Evolutionary conservation across 495 filamentous ascomycete genomes (phyloP), one percentile per base, ranked within the genome.

Genomic region (Trichoderma reesei): DNA sequence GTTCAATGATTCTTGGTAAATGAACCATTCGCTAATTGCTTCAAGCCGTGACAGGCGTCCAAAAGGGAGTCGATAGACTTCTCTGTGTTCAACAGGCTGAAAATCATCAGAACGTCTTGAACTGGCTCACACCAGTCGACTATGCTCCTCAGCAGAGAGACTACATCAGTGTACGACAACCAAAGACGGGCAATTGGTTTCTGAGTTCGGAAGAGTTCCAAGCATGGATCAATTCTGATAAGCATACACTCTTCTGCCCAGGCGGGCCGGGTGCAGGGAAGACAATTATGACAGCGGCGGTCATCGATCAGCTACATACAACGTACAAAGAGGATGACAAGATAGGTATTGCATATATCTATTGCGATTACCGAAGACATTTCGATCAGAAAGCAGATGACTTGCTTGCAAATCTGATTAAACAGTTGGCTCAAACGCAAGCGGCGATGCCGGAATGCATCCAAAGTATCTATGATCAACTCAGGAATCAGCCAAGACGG

Each of bases 311-410:
- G 11, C 71, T 81, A 13, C 26, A 38, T 10, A 48, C 26, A 2
- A n/a, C 60, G 8, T 68, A 66, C 65, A 8, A 62, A 66, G n/a
- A 48, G 16, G 62, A 70, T 5, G 64, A 71, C 70, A 62, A 62
- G n/a, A 66, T 75, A 36, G 72, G 68, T 3, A 68, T 79, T 31
- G 72, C 76, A 1, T 81, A 77, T 65, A 38, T 80, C 0, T 84
- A 82, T 61, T 80, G 72, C 68, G 73, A 77, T 26, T 78, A 73
- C 63, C 63, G 64, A 1, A 68, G 66, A 9, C 63, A 68, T 10
- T 38, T 68, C 4, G 69, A 73, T 14, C 76, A 80, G 60, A 67
- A 61, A 2, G 36, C 65, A 13, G 51, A 68, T 0, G 39, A 70
- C 36, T 37, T 78, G 0, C 33, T 80, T 11, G 65, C 69, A 8